Evolutionary conservation across 176 grass and related monocot species (phyloP), one percentile per base, ranked within the genome.

Genomic region (Oryza rufipogon): DNA sequence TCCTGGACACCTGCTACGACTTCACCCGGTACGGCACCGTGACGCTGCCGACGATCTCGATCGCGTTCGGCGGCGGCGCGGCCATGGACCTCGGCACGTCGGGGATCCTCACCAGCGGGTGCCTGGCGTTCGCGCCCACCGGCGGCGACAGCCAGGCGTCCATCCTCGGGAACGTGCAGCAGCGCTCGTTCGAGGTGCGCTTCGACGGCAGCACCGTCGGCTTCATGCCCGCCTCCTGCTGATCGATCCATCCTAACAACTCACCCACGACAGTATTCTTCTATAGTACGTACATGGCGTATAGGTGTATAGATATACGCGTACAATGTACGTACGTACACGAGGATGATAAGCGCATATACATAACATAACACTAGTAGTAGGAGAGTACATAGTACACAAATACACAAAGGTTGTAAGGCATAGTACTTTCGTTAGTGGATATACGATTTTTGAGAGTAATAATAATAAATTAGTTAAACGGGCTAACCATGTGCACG

Each of bases 141-240:
- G 54, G 32, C 73, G 87, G 84, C 16, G 84, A 86, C 73, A 83
- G 64, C 46, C 70, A 82, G 75, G 16, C 83, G 11, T 65, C 89
- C 16, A 95, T 98, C 26, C 80, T 95, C 30, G 95, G 95, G 8
- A 98, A 95, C 80, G 88, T 98, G 82, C 95, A 98, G 86, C 95
- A 98, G 85, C 90, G 89, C 2, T 93, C 85, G 11, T 81, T 98
- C 38, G 90, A 91, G 63, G 92, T 98, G 52, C 85, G 94, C 34
- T 90, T 95, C 87, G 95, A 98, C 80, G 85, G 66, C 56, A 71
- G 56, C 38, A 82, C 54, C 80, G 88, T 98, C 36, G 92, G 95
- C 3, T 95, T 98, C 70, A 84, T 76, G 32, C 69, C 92, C 0
- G 75, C 60, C 68, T 83, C 84, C 26, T 98, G 95, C 63, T 94